Percentiles rank a stretch among this genome's conserved stretches.
phyloP scores from a whole-genome alignment of 148 eudicot species.

The Rhododendron molle region DNA sequence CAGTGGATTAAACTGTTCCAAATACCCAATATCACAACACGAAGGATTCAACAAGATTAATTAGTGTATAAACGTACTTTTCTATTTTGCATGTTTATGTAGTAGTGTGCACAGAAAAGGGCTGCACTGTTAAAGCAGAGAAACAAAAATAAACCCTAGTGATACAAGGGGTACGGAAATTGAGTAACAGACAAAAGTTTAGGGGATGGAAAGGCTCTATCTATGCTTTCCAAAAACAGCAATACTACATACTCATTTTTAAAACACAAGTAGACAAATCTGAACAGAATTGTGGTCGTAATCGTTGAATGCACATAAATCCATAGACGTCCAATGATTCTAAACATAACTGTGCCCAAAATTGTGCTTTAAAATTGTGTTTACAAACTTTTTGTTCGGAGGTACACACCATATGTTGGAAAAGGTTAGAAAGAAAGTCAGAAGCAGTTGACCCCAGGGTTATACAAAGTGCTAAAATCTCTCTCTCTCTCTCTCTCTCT shows the following conservation, averaged over 20 bases:
- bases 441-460: conserved; percentile 8
- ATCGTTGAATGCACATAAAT: no score
- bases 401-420: neutral
- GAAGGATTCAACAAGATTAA: conserved; percentile 53
- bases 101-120: neutral
- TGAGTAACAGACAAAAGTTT: neutral
- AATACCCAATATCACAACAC: neutral
- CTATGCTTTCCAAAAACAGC: neutral
- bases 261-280: neutral
- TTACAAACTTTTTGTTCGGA: neutral
- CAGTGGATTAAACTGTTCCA: conserved; percentile 56
- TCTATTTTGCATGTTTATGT: neutral
- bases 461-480: neutral
- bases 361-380: no score
- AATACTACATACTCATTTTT: neutral
- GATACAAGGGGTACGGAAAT: neutral
- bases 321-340: no score
- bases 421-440: neutral
- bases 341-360: no score
- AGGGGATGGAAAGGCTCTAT: neutral
- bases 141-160: neutral
- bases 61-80: conserved; percentile 5
- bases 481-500: neutral
- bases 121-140: neutral
- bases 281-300: no score